phyloP scores from a whole-genome alignment of 208 protist genomes.

The Trichomonas tenax region DNA sequence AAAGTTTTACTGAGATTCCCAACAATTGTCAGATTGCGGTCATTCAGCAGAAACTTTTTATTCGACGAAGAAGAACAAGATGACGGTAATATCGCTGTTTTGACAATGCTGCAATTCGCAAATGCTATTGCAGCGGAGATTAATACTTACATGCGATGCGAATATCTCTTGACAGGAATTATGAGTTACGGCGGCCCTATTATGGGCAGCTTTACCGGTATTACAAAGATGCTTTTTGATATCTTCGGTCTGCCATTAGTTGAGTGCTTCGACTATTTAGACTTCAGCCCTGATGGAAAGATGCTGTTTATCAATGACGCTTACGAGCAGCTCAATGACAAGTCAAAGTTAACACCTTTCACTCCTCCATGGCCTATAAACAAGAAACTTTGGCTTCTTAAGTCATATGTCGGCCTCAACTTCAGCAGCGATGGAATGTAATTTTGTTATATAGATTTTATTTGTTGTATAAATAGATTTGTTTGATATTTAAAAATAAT shows the following conservation, averaged over 20 bases:
- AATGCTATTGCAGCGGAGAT: neutral
- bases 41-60: neutral
- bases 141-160: neutral
- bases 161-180: neutral
- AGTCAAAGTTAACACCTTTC: neutral
- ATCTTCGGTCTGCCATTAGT: neutral
- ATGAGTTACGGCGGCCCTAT: neutral
- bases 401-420: neutral
- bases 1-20: neutral
- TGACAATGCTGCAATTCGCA: neutral
- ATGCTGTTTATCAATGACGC: neutral
- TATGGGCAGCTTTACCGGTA: neutral
- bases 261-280: neutral
- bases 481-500: no score
- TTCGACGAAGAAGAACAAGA: neutral
- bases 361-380: neutral
- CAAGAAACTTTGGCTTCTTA: neutral
- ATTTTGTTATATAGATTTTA: no score
- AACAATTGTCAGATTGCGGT: neutral
- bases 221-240: neutral
- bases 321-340: neutral
- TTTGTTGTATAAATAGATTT: no score
- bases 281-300: neutral
- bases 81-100: neutral
- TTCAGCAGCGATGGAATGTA: no score